Evolutionary conservation across 805 yeast genomes (phyloP), one percentile per base, ranked within the genome.

Genomic region (Candida sithepensis): DNA sequence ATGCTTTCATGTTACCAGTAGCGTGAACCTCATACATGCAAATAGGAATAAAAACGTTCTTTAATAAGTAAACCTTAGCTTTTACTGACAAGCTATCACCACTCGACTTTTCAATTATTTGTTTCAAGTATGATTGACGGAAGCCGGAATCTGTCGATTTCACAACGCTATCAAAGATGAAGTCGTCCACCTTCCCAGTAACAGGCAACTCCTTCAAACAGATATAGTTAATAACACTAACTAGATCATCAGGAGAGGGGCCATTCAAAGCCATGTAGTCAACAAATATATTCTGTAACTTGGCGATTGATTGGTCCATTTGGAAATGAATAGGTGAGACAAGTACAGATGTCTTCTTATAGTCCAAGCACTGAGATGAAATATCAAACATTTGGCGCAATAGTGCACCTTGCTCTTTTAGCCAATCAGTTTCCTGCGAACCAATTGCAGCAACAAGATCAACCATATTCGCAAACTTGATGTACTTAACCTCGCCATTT

Each of bases 391-490:
- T 59, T 20, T 69, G 68, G 21, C 70, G 60, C 21, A 84, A 59
- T 1, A 77, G 47, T 1, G 70, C 75, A 24, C 68, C 69, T 57
- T 84, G 85, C 1, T 64, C 59, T 22, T 63, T 63, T 42, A 87
- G 67, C 96, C 95, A 88, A 1, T 72, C 78, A 2, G 45, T 42
- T 40, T 66, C 68, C 23, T 53, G 68, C 1, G 66, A 57, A 1
- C 75, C 66, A 41, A 88, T 67, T 0, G 89, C 75, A 19, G 69
- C 67, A 21, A 86, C 65, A 45, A 88, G 61, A 58, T 87, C 91
- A 39, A 88, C 74, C 52, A 85, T 69, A 58, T 90, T 91, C 16
- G 91, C 83, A 60, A 88, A 79, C 53, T 83, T 85, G 6, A 77
- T 69, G 42, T 83, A 78, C 57, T 78, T 81, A 16, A 72, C 68